Percentiles rank a stretch among this genome's conserved stretches.
These are phyloP conservation scores for Tricholoma sp. DNA, from an alignment of 768 basidiomycete species.

Conservation along the genomic window DNA sequence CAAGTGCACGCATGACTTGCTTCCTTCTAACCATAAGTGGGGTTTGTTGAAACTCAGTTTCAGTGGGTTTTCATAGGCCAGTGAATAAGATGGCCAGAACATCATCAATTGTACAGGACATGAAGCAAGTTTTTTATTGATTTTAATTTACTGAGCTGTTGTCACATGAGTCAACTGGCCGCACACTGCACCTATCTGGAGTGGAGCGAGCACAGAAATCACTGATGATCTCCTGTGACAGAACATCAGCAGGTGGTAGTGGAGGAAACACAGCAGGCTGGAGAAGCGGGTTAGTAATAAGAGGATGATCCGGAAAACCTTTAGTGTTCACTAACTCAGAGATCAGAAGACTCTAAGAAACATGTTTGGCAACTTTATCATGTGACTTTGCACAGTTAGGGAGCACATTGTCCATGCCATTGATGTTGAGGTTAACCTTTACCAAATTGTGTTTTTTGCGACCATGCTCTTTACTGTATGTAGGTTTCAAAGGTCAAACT, in stretches of 20 bases:
- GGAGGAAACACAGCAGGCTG: neutral
- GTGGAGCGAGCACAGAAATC: neutral
- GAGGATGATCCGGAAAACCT: neutral
- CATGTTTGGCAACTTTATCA: neutral
- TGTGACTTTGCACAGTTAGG: neutral
- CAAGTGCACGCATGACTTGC: constrained; percentile 18
- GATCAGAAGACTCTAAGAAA: neutral
- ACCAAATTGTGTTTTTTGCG: neutral
- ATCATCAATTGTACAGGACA: constrained; percentile 11
- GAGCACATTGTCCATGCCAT: neutral
- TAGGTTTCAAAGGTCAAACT: neutral
- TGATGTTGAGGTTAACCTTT: neutral
- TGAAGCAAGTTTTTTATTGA: neutral
- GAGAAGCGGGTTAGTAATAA: neutral
- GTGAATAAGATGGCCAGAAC: constrained; percentile 17
- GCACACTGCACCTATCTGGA: neutral
- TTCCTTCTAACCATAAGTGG: constrained; percentile 24
- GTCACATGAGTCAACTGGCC: neutral
- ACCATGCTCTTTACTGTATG: neutral
- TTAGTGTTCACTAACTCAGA: neutral
- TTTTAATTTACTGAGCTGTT: neutral
- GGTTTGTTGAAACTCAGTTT: constrained; percentile 19
- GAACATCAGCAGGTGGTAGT: neutral
- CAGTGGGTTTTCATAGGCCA: constrained; percentile 7
- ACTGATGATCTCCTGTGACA: neutral